phyloP scores from a whole-genome alignment of 2,329 filamentous ascomycete genomes.

The Stagonosporopsis tanaceti region DNA sequence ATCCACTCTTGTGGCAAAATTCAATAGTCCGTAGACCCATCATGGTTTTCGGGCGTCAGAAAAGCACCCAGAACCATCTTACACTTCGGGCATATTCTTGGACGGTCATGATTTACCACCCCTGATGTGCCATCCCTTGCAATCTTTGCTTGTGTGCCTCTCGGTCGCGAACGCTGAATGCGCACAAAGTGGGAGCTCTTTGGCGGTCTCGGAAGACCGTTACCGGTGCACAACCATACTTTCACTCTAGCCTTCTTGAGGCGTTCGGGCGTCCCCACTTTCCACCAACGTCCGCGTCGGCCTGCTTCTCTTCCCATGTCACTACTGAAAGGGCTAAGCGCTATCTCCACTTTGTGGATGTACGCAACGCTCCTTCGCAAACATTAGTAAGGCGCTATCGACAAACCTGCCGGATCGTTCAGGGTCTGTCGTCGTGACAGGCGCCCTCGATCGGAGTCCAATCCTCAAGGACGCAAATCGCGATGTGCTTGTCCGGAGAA shows the following conservation, averaged over 20 bases:
- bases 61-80: constrained; percentile 18
- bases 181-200: constrained; percentile 21
- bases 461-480: constrained; percentile 15
- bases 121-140: constrained; percentile 28
- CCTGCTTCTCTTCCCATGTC: constrained; percentile 35
- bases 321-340: constrained; percentile 28
- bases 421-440: constrained; percentile 12
- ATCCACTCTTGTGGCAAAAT: constrained; percentile 29
- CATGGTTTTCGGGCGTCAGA: constrained; percentile 20
- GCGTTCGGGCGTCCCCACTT: constrained; percentile 27
- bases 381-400: constrained; percentile 29
- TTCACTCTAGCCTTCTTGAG: constrained; percentile 30
- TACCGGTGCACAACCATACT: constrained; percentile 26
- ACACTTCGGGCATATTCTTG: constrained; percentile 25
- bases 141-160: constrained; percentile 21
- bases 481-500: constrained; percentile 14
- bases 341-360: constrained; percentile 31
- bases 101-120: constrained; percentile 33
- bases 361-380: constrained; percentile 30
- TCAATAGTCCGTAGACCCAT: constrained; percentile 16
- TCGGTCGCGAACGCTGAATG: constrained; percentile 22
- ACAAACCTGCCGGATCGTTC: constrained; percentile 18
- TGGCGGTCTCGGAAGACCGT: constrained; percentile 26
- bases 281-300: constrained; percentile 42
- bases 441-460: constrained; percentile 14